phyloP scores from a whole-genome alignment of 2,329 filamentous ascomycete genomes.

The Elsinoe perseae region DNA sequence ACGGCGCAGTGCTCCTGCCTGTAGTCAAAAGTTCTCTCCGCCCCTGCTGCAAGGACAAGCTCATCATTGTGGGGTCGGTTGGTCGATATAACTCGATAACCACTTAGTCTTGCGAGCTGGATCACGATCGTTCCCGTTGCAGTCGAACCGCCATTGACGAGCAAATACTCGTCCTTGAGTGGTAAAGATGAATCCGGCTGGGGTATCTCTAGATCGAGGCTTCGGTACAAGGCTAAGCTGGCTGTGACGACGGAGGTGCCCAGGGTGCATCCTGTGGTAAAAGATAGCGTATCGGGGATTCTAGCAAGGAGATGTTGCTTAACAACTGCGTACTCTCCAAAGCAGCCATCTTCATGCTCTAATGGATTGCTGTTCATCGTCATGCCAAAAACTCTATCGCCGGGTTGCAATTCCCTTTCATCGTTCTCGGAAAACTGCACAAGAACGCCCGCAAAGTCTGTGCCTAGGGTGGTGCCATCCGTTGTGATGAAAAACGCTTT shows the following conservation, averaged over 20 bases:
- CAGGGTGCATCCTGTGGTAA: not conserved
- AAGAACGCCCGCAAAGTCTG: not conserved
- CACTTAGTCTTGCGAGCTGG: not conserved
- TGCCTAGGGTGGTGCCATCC: not conserved
- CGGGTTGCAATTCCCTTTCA: not conserved
- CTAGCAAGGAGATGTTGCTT: not conserved
- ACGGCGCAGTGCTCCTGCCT: constrained; percentile 36
- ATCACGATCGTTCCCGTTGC: not conserved
- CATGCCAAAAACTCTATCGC: not conserved
- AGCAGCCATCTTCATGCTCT: not conserved
- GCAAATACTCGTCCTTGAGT: not conserved
- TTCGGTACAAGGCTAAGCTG: not conserved
- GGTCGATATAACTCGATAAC: not conserved
- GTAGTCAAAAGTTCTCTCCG: constrained; percentile 42
- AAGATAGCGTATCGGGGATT: not conserved
- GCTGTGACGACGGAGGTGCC: not conserved
- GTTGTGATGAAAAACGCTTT: not conserved
- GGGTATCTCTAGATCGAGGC: not conserved
- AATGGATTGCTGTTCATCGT: not conserved
- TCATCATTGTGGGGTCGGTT: not conserved
- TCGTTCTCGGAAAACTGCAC: not conserved
- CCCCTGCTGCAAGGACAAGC: not conserved
- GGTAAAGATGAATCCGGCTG: not conserved
- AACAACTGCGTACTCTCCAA: not conserved
- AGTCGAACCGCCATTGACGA: not conserved